These are phyloP conservation scores for Persicaria maculosa DNA, from an alignment of 148 eudicot genomes.

Conservation along the genomic window DNA sequence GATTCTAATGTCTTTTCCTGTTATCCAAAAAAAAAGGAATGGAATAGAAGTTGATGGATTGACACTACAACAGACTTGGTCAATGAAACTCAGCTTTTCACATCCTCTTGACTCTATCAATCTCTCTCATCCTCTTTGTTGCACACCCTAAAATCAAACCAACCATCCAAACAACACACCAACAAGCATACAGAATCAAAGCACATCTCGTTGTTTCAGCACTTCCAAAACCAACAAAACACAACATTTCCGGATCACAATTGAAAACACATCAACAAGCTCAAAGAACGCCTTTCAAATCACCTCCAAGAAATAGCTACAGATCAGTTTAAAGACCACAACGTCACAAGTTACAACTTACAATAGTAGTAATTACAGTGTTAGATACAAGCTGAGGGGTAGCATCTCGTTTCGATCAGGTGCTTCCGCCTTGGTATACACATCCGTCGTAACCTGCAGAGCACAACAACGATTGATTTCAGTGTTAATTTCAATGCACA, in stretches of 20 bases:
- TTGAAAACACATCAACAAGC: background rate
- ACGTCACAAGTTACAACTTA: background rate
- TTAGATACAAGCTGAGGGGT: background rate
- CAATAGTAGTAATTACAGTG: constrained; percentile 5
- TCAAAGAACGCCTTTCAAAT: background rate
- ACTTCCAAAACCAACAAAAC: background rate
- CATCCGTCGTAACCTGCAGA: constrained; percentile 10
- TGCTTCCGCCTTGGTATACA: constrained; percentile 10
- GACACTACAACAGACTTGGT: too few relatives aligned
- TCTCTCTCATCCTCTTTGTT: too few relatives aligned
- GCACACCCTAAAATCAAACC: too few relatives aligned
- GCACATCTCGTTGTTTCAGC: background rate
- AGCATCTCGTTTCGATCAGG: background rate
- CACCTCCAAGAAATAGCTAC: background rate
- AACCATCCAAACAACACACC: background rate
- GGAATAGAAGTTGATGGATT: too few relatives aligned
- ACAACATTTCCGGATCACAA: background rate
- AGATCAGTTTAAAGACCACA: background rate
- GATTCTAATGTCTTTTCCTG: too few relatives aligned
- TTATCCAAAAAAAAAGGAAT: too few relatives aligned
- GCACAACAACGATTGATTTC: background rate
- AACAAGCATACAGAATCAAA: background rate
- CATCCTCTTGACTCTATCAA: too few relatives aligned
- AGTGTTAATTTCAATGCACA: background rate
- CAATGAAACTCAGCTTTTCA: too few relatives aligned